These are phyloP conservation scores for Ophiostoma ips DNA, from an alignment of 2,329 filamentous ascomycete species.

Conservation along the genomic window DNA sequence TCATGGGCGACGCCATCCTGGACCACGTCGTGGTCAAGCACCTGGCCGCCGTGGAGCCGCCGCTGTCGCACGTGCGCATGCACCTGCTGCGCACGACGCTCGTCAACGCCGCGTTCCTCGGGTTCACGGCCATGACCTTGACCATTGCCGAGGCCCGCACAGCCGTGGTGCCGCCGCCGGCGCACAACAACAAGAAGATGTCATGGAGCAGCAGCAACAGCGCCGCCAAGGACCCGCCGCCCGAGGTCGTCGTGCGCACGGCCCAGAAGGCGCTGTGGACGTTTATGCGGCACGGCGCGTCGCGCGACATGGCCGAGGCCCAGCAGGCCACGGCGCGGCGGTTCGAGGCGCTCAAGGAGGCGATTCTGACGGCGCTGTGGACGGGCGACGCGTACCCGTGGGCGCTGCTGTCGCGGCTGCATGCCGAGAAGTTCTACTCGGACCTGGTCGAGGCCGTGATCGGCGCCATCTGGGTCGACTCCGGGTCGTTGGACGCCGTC, in stretches of 20 bases:
- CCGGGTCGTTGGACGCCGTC: constrained; percentile 46
- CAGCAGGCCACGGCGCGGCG: constrained; percentile 23
- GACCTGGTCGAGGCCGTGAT: constrained; percentile 72
- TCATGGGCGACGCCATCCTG: constrained; percentile 73
- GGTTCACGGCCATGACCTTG: constrained; percentile 56
- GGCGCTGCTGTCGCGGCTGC: constrained; percentile 51
- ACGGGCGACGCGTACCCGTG: constrained; percentile 55
- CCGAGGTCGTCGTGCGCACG: background rate
- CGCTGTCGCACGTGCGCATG: constrained; percentile 44
- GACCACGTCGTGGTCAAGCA: constrained; percentile 55
- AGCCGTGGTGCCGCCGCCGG: constrained; percentile 15
- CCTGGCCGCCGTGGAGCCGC: constrained; percentile 15
- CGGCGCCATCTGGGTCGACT: constrained; percentile 76
- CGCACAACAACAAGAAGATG: background rate
- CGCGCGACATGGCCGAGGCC: constrained; percentile 28
- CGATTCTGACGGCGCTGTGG: constrained; percentile 37
- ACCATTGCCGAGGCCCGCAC: constrained; percentile 13
- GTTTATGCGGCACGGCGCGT: constrained; percentile 48
- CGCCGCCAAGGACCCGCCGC: background rate
- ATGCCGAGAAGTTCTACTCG: constrained; percentile 63
- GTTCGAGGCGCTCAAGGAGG: constrained; percentile 33
- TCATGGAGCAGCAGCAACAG: background rate
- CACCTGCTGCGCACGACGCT: constrained; percentile 62
- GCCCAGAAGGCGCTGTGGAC: constrained; percentile 41
- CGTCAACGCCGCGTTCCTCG: constrained; percentile 69